Percentiles rank a stretch among this genome's conserved stretches.
Evolutionary conservation across 1,139 yeast species (phyloP).

Genomic region (Ashbya aceris): DNA sequence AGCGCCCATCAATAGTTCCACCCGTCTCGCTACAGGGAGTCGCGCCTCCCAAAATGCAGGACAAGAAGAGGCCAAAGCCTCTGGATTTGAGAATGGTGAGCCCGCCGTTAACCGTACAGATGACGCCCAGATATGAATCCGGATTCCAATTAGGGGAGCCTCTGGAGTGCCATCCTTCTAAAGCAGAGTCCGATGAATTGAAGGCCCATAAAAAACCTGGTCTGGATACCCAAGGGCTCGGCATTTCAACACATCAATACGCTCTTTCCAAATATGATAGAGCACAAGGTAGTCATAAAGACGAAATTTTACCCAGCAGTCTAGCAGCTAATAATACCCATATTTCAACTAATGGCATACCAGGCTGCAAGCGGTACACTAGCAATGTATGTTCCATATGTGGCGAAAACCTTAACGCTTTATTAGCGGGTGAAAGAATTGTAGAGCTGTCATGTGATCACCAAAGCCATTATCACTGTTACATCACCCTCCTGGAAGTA

Average conservation of each 20-base stretch:
- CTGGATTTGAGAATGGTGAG: slow-evolving; percentile 4
- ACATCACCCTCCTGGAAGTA: slow-evolving; percentile 15
- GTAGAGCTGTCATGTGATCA: slow-evolving; percentile 30
- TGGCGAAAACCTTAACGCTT: slow-evolving; percentile 28
- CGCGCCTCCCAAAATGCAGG: background rate
- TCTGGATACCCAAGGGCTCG: background rate
- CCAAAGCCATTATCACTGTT: slow-evolving; percentile 25
- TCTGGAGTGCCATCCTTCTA: background rate
- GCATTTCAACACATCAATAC: background rate
- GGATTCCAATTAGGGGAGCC: background rate
- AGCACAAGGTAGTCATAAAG: slow-evolving; percentile 8
- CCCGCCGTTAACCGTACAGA: slow-evolving; percentile 5
- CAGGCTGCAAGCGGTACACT: slow-evolving; percentile 17
- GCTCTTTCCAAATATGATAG: background rate
- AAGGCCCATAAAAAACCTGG: no score
- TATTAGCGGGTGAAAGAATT: slow-evolving; percentile 29
- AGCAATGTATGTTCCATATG: slow-evolving; percentile 31
- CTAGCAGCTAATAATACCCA: slow-evolving; percentile 7
- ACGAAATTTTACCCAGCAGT: slow-evolving; percentile 19
- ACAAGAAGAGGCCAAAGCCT: slow-evolving; percentile 6
- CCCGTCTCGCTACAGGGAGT: no score
- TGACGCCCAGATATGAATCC: background rate
- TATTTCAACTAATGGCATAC: slow-evolving; percentile 7
- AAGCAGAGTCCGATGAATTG: background rate
- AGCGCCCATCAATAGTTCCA: no score